Evolutionary conservation across 2,329 filamentous ascomycete species (phyloP).

Genomic region (Botrytis squamosa): DNA sequence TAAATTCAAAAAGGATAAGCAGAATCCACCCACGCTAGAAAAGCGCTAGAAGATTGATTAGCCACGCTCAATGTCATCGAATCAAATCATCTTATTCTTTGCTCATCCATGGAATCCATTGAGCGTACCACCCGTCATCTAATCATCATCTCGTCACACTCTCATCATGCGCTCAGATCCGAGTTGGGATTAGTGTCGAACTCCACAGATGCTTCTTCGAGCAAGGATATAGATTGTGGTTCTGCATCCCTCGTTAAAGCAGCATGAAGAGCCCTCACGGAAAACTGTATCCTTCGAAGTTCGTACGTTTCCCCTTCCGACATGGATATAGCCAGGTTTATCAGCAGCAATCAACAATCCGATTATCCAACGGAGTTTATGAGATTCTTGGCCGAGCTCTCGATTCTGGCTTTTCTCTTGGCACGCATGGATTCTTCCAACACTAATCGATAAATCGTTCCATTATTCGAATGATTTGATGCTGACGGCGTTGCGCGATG

Average conservation of each 20-base stretch:
- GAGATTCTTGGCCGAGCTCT: neutral
- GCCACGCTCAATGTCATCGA: neutral
- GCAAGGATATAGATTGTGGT: neutral
- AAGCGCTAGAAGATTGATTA: conserved; percentile 10
- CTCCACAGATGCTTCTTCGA: neutral
- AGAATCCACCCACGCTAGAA: neutral
- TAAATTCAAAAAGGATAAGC: neutral
- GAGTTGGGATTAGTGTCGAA: neutral
- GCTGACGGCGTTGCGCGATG: neutral
- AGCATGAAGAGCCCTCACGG: neutral
- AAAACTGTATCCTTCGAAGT: neutral
- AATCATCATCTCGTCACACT: neutral
- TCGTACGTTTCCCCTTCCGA: neutral
- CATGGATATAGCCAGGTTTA: neutral
- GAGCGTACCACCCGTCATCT: neutral
- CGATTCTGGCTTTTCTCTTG: neutral
- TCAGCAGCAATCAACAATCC: neutral
- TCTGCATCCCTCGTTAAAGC: conserved; percentile 3
- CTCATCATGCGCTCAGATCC: neutral
- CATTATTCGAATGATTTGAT: neutral
- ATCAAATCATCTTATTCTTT: neutral
- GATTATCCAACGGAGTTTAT: neutral
- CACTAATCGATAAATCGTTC: neutral
- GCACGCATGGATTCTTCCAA: neutral
- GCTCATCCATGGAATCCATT: neutral